These are phyloP conservation scores for Phytophthora foliorum DNA, from an alignment of 352 stramenopile genomes.

Conservation along the genomic window DNA sequence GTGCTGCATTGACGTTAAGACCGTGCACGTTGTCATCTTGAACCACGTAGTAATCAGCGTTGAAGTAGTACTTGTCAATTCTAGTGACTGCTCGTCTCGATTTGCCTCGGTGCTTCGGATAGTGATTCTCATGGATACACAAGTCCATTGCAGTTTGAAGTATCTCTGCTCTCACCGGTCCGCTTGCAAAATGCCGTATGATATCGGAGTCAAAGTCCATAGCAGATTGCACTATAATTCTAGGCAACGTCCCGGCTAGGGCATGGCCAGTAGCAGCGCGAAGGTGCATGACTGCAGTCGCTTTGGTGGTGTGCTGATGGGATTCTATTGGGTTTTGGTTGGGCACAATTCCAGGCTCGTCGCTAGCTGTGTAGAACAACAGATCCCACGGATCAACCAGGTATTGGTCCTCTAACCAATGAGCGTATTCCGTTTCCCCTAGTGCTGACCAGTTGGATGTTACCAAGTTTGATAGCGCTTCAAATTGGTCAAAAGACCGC, in stretches of 20 bases:
- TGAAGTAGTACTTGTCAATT: conserved; percentile 10
- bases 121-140: neutral
- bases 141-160: neutral
- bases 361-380: conserved; percentile 4
- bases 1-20: neutral
- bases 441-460: neutral
- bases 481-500: neutral
- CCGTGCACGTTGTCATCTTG: conserved; percentile 8
- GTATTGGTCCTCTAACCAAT: conserved; percentile 11
- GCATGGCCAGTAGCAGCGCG: neutral
- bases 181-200: neutral
- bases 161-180: neutral
- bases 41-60: conserved; percentile 11
- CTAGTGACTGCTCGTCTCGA: neutral
- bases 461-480: neutral
- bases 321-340: conserved; percentile 21
- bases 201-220: conserved; percentile 1
- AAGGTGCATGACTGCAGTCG: neutral
- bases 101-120: neutral
- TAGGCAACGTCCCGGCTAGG: conserved; percentile 5
- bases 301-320: conserved; percentile 1
- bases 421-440: conserved; percentile 7
- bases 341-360: neutral
- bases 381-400: conserved; percentile 4
- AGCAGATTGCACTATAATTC: conserved; percentile 2